phyloP scores from a whole-genome alignment of 2,329 filamentous ascomycete species.

The Fusarium irregulare region DNA sequence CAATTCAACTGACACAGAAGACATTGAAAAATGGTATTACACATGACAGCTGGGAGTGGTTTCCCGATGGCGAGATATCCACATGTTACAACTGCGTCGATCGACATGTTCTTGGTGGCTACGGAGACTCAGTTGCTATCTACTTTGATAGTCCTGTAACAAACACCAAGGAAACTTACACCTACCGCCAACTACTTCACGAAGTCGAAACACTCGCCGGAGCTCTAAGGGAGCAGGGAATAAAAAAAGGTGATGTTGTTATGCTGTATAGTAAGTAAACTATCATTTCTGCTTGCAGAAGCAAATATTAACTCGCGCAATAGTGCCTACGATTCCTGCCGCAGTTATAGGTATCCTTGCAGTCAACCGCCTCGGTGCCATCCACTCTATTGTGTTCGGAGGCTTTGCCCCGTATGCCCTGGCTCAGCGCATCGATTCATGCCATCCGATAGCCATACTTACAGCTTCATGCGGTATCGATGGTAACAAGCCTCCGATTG shows the following conservation, averaged over 20 bases:
- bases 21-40: slow-evolving; percentile 69
- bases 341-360: slow-evolving; percentile 89
- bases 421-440: slow-evolving; percentile 89
- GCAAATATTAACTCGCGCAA: background rate
- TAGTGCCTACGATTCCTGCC: slow-evolving; percentile 97
- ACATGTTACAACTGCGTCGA: slow-evolving; percentile 94
- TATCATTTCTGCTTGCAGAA: background rate
- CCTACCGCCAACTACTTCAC: slow-evolving; percentile 78
- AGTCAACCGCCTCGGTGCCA: slow-evolving; percentile 81
- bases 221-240: slow-evolving; percentile 83
- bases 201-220: slow-evolving; percentile 87
- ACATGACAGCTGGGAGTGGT: slow-evolving; percentile 90
- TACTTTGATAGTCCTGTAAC: slow-evolving; percentile 91
- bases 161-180: slow-evolving; percentile 75
- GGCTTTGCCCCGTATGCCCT: slow-evolving; percentile 86
- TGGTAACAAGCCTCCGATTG: slow-evolving; percentile 79
- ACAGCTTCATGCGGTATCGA: slow-evolving; percentile 95
- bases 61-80: slow-evolving; percentile 86
- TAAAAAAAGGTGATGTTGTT: slow-evolving; percentile 85
- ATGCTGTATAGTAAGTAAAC: slow-evolving; percentile 82
- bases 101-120: slow-evolving; percentile 84
- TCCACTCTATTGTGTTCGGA: slow-evolving; percentile 93
- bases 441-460: slow-evolving; percentile 78
- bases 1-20: slow-evolving; percentile 71
- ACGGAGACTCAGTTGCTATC: slow-evolving; percentile 79